Base-by-base conservation (phyloP, 257 asterid genomes). In the Ophiorrhiza pumila region DNA sequence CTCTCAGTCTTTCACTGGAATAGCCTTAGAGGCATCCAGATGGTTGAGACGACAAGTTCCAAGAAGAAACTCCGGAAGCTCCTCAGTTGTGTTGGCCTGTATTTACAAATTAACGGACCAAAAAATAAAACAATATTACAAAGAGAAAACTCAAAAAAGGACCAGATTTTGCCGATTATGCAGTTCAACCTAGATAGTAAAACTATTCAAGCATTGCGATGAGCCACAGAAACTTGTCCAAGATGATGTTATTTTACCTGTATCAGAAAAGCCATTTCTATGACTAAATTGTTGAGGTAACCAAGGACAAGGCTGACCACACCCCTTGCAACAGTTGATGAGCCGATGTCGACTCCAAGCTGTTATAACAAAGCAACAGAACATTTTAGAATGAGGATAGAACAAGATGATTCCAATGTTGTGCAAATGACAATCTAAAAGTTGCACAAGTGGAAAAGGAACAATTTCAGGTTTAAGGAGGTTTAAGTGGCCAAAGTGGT, bases 11-110 rank as follows among this genome's bases (percentile, higher is more conserved):
- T 84, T 81, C 76, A 74, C 75, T 1, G 76, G 78, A 70, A 88
- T 83, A 2, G 97, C 78, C 81, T 89, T 91, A 25, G 89, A 69
- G 69, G 81, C 87, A 69, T 93, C 97, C 18, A 91, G 85, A 81
- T 88, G 97, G 82, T 89, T 91, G 56, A 89, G 88, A 64, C 98
- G 92, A 70, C 96, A 91, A 8, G 97, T 88, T 57, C 97, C 98
- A 3, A 93, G 81, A 45, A 91, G 92, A 68, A 75, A 77, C 72
- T 89, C 97, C 0, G 97, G 98, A 73, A 93, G 87, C 86, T 93
- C 98, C 42, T 93, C 96, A 0, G 85, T 76, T 2, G 96, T 83
- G 78, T 93, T 87, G n/a, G 89, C 97, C 98, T 93, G 87, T 59
- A 18, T 39, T 64, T 52, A 64, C 34, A 64, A 41, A n/a, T n/a